phyloP scores from a whole-genome alignment of 345 rosid species.

The Xanthoceras sorbifolium region DNA sequence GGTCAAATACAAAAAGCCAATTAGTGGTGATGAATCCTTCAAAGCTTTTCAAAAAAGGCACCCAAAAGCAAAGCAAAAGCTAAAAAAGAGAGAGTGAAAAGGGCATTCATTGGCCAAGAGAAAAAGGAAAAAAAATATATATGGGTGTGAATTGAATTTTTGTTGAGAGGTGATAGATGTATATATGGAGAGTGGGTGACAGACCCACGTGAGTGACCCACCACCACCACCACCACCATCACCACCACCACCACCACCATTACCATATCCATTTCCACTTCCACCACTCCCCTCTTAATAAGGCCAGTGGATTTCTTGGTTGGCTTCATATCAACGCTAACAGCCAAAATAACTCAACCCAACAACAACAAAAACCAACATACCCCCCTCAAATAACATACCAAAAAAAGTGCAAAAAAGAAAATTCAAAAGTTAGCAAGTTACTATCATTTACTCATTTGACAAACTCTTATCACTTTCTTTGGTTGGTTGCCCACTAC shows the following conservation, averaged over 20 bases:
- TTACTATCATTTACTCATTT: conserved; percentile 53
- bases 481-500: conserved; percentile 44
- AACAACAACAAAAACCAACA: conserved; percentile 22
- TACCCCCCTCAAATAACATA: conserved; percentile 19
- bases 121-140: not conserved
- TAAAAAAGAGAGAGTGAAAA: conserved; percentile 22
- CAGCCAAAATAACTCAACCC: conserved; percentile 63
- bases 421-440: conserved; percentile 30
- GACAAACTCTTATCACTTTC: conserved; percentile 37
- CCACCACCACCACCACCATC: conserved; percentile 42
- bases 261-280: not conserved
- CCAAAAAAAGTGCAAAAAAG: conserved; percentile 8
- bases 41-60: conserved; percentile 24
- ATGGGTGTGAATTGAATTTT: not conserved
- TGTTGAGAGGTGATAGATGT: conserved; percentile 20
- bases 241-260: conserved; percentile 42
- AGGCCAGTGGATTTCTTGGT: conserved; percentile 48
- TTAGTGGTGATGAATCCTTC: conserved; percentile 29
- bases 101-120: conserved; percentile 25
- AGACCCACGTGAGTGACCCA: conserved; percentile 82
- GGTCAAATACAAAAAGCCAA: conserved; percentile 9
- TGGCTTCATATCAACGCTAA: conserved; percentile 95
- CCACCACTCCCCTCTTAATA: not conserved
- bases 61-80: conserved; percentile 26
- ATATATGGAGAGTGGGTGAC: conserved; percentile 53